Evolutionary conservation across 768 basidiomycete species (phyloP).

Genomic region (Leccinum broughii): DNA sequence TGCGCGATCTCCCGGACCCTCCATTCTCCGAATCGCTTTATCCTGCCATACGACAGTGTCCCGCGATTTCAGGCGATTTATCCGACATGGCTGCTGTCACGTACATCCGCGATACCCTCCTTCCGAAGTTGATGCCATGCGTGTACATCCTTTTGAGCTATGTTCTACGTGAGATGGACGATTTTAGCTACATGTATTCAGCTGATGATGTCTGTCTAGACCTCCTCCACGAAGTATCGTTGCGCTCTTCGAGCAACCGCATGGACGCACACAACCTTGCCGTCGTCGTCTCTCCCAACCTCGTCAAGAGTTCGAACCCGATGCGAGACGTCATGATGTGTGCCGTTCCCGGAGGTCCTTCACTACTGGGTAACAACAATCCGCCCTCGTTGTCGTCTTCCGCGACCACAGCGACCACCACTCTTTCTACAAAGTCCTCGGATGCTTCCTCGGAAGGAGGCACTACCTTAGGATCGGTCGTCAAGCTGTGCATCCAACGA

Average conservation of each 20-base stretch:
- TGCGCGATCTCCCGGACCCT: conserved; percentile 77
- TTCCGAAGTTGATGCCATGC: conserved; percentile 70
- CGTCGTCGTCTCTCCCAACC: conserved; percentile 77
- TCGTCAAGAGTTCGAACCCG: conserved; percentile 68
- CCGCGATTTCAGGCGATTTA: conserved; percentile 50
- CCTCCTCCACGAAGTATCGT: conserved; percentile 76
- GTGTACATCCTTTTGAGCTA: conserved; percentile 72
- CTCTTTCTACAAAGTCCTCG: conserved; percentile 22
- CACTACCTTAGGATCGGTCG: conserved; percentile 68
- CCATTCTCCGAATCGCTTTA: conserved; percentile 75
- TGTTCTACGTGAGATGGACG: conserved; percentile 53
- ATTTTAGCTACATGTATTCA: not conserved
- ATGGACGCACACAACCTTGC: conserved; percentile 88
- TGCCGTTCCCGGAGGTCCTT: conserved; percentile 52
- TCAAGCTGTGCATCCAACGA: conserved; percentile 76
- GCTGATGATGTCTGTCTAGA: conserved; percentile 43
- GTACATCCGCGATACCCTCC: conserved; percentile 68
- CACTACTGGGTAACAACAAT: conserved; percentile 29
- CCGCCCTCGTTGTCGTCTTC: conserved; percentile 26
- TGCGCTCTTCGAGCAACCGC: conserved; percentile 61
- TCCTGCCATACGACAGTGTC: conserved; percentile 66
- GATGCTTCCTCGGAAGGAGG: conserved; percentile 42
- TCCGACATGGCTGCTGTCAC: conserved; percentile 56
- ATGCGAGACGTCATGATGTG: conserved; percentile 76
- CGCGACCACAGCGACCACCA: conserved; percentile 15